phyloP scores from a whole-genome alignment of 192 early-diverging fungal genomes.

The Gaertneriomyces sp. region DNA sequence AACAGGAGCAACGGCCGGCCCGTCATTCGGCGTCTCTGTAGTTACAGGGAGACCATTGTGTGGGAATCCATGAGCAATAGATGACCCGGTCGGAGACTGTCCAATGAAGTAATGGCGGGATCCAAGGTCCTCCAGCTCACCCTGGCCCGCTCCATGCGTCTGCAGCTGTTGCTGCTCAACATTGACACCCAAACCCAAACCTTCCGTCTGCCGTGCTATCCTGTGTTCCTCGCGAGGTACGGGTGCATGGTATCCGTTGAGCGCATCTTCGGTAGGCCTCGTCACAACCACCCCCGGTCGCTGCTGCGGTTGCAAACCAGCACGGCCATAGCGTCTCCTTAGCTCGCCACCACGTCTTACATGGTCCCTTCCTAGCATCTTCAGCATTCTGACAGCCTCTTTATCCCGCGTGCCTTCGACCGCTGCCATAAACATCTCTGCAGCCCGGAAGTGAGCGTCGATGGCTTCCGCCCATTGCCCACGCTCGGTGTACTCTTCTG shows the following conservation, averaged over 20 bases:
- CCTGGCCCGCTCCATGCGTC: background rate
- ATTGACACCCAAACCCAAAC: too few relatives aligned
- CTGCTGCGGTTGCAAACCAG: too few relatives aligned
- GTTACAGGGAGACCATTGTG: background rate
- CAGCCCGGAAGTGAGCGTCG: slow-evolving; percentile 64
- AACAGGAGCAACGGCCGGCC: slow-evolving; percentile 36
- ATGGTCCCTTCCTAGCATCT: slow-evolving; percentile 65
- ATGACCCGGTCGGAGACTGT: slow-evolving; percentile 20
- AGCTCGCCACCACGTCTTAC: slow-evolving; percentile 63
- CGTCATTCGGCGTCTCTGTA: background rate
- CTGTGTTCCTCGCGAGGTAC: too few relatives aligned
- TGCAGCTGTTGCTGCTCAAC: slow-evolving; percentile 11
- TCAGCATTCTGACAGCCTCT: slow-evolving; percentile 62
- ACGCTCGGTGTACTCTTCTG: slow-evolving; percentile 58
- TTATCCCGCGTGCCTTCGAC: slow-evolving; percentile 54
- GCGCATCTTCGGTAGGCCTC: too few relatives aligned
- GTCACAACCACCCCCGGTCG: too few relatives aligned
- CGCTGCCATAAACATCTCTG: slow-evolving; percentile 60
- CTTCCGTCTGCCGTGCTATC: too few relatives aligned
- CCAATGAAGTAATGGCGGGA: slow-evolving; percentile 41
- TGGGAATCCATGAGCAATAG: background rate
- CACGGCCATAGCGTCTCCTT: slow-evolving; percentile 29
- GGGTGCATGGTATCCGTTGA: too few relatives aligned
- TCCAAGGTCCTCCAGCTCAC: slow-evolving; percentile 14
- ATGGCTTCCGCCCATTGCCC: slow-evolving; percentile 58